Evolutionary conservation across 805 yeast genomes (phyloP).

Genomic region (Myxozyma mucilagina): DNA sequence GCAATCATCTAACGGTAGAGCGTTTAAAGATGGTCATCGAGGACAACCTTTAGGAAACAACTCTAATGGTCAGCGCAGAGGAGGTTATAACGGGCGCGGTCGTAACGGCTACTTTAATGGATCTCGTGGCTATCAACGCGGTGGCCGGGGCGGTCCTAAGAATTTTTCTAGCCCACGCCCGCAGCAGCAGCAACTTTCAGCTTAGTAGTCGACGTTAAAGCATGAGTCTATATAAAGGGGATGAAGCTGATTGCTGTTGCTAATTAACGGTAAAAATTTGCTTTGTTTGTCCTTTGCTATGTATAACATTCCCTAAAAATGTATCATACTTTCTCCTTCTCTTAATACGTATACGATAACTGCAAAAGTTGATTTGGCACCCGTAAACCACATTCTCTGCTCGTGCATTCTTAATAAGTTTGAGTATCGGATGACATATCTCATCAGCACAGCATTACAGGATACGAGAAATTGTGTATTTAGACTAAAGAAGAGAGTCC

Average conservation of each 20-base stretch:
- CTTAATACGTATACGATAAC: background rate
- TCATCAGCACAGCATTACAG: no score
- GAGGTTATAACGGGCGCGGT: background rate
- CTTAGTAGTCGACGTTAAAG: background rate
- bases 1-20: background rate
- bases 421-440: no score
- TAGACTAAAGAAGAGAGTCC: no score
- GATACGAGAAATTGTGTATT: no score
- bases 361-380: background rate
- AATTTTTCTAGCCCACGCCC: constrained; percentile 5
- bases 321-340: background rate
- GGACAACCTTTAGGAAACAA: background rate
- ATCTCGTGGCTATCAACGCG: constrained; percentile 8
- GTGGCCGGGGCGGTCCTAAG: constrained; percentile 17
- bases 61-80: background rate
- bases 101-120: background rate
- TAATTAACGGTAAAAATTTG: background rate
- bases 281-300: background rate
- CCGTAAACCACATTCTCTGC: no score
- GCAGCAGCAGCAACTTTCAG: constrained; percentile 16
- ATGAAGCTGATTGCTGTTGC: background rate
- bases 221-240: background rate
- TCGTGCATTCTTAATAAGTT: no score
- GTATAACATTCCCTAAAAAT: background rate
- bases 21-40: background rate